A percentile compares a stretch with the other conserved stretches of the same genome.
Evolutionary conservation across 2,329 filamentous ascomycete genomes (phyloP).

Genomic region (Dothideomycetes sp.): DNA sequence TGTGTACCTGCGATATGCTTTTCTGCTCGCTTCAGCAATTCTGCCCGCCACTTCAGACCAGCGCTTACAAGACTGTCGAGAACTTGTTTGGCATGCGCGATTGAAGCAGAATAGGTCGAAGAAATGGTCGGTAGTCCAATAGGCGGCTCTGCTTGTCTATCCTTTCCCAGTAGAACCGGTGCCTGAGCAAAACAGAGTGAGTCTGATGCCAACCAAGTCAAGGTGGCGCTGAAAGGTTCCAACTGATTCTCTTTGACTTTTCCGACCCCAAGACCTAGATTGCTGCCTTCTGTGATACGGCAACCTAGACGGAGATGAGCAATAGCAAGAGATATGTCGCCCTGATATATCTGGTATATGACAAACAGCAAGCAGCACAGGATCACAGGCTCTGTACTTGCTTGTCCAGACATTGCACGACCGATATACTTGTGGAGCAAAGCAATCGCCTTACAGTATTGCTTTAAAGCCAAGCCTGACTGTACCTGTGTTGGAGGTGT

Average conservation of each 20-base stretch:
- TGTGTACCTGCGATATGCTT: not conserved
- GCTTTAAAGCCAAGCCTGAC: not conserved
- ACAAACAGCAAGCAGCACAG: constrained; percentile 2
- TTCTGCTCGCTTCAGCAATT: not conserved
- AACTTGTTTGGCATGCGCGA: not conserved
- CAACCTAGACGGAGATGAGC: not conserved
- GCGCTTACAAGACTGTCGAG: not conserved
- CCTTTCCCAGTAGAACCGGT: not conserved
- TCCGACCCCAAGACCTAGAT: not conserved
- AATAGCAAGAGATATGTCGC: not conserved
- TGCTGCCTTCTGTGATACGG: not conserved
- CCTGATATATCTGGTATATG: constrained; percentile 1
- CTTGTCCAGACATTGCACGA: not conserved
- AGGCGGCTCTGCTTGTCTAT: not conserved
- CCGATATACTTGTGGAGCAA: constrained; percentile 2
- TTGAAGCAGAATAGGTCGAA: not conserved
- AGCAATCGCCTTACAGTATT: constrained; percentile 1
- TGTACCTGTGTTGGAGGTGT: not conserved
- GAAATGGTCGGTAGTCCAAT: not conserved
- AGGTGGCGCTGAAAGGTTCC: not conserved
- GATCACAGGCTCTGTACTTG: not conserved
- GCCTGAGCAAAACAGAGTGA: not conserved
- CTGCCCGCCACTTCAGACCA: not conserved
- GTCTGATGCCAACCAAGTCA: not conserved
- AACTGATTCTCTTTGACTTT: not conserved